These are phyloP conservation scores for Zopfia rhizophila DNA, from an alignment of 2,329 filamentous ascomycete genomes.

Conservation along the genomic window DNA sequence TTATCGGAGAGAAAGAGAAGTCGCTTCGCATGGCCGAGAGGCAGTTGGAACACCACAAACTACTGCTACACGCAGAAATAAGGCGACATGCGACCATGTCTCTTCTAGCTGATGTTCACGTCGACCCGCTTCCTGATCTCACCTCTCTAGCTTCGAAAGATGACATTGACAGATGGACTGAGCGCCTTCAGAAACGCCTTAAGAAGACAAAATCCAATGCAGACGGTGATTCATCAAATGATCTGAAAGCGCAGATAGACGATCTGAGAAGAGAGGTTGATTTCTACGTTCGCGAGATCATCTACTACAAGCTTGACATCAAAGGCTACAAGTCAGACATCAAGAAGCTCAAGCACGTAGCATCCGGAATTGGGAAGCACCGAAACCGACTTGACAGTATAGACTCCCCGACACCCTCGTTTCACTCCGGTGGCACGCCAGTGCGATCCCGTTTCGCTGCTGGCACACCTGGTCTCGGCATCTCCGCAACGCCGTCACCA, in stretches of 20 bases:
- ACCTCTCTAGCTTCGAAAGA: constrained; percentile 39
- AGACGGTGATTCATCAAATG: constrained; percentile 1
- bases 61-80: constrained; percentile 54
- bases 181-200: constrained; percentile 44
- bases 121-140: constrained; percentile 41
- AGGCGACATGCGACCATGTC: constrained; percentile 47
- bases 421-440: constrained; percentile 36
- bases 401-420: constrained; percentile 41
- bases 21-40: constrained; percentile 39
- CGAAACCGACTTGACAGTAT: constrained; percentile 36
- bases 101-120: constrained; percentile 29
- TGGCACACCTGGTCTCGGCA: constrained; percentile 29
- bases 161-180: constrained; percentile 49
- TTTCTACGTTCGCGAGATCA: constrained; percentile 59
- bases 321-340: constrained; percentile 57
- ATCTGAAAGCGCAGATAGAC: constrained; percentile 30
- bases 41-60: constrained; percentile 53
- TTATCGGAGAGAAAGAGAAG: constrained; percentile 45
- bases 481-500: constrained; percentile 31
- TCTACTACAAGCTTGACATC: constrained; percentile 61
- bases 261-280: constrained; percentile 53
- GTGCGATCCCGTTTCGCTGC: constrained; percentile 28
- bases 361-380: constrained; percentile 33
- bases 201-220: constrained; percentile 24
- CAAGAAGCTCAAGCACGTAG: constrained; percentile 45